These are phyloP conservation scores for Boeremia lycopersici DNA, from an alignment of 2,329 filamentous ascomycete genomes.

Conservation along the genomic window DNA sequence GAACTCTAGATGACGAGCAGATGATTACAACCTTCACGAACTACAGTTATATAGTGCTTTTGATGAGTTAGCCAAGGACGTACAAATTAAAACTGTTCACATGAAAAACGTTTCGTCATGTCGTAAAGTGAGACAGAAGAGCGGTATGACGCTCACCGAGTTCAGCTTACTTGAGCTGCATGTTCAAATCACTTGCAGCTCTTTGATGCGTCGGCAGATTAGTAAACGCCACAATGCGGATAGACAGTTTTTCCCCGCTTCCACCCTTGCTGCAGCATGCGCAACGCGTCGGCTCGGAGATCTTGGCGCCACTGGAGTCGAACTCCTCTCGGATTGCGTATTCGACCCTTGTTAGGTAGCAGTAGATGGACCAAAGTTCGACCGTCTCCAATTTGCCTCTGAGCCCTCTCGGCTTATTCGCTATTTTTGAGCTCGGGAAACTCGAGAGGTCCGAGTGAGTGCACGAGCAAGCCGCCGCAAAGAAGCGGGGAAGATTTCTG, in stretches of 20 bases:
- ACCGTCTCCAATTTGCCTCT: not conserved
- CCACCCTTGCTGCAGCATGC: too few relatives aligned
- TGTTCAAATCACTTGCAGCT: too few relatives aligned
- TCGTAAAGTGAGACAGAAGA: too few relatives aligned
- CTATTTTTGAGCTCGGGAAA: not conserved
- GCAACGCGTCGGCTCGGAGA: too few relatives aligned
- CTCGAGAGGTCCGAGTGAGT: not conserved
- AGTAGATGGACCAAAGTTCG: conserved; percentile 2
- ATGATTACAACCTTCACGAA: not conserved
- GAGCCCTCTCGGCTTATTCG: not conserved
- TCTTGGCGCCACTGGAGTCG: too few relatives aligned
- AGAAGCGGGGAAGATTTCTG: not conserved
- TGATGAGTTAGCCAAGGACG: not conserved
- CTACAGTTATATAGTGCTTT: not conserved
- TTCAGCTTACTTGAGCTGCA: too few relatives aligned
- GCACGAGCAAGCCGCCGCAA: not conserved
- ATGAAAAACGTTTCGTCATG: not conserved
- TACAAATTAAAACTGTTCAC: not conserved
- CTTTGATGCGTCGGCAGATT: too few relatives aligned
- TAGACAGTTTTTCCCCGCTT: too few relatives aligned
- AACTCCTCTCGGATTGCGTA: too few relatives aligned
- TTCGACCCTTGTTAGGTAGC: not conserved
- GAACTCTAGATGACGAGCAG: conserved; percentile 46
- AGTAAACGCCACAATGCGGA: too few relatives aligned
- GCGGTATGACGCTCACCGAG: too few relatives aligned